Percentiles rank a stretch among this genome's conserved stretches.
Evolutionary conservation across 441 rosid genomes (phyloP).

Genomic region (California macrophylla): DNA sequence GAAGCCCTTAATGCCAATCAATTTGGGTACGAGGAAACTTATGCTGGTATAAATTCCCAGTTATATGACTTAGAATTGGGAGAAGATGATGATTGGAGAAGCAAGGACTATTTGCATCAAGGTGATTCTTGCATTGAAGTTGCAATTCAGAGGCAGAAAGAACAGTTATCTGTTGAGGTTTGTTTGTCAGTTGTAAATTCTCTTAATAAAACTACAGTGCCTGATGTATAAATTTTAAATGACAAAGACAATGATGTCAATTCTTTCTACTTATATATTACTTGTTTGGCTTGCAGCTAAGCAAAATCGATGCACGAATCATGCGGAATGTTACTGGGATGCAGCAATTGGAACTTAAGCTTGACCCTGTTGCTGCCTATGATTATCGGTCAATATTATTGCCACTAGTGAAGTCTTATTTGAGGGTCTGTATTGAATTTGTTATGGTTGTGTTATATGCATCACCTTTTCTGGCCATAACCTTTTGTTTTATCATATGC

Average conservation of each 20-base stretch:
- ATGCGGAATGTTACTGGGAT: conserved; percentile 59
- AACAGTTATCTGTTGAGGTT: conserved; percentile 71
- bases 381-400: conserved; percentile 58
- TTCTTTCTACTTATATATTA: conserved; percentile 13
- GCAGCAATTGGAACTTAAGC: conserved; percentile 81
- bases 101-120: conserved; percentile 55
- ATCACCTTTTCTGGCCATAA: conserved; percentile 10
- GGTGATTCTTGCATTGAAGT: conserved; percentile 62
- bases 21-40: conserved; percentile 55
- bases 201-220: background rate
- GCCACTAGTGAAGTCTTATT: conserved; percentile 64
- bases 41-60: conserved; percentile 48
- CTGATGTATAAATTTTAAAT: background rate
- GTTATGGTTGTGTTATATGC: conserved; percentile 16
- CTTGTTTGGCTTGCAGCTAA: conserved; percentile 46
- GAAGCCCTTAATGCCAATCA: conserved; percentile 61
- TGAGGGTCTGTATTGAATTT: conserved; percentile 55
- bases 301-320: conserved; percentile 70
- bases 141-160: conserved; percentile 75
- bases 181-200: conserved; percentile 19
- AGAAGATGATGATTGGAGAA: conserved; percentile 64
- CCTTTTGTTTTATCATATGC: conserved; percentile 10
- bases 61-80: conserved; percentile 77
- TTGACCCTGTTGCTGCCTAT: conserved; percentile 54
- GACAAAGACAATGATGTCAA: background rate